Evolutionary conservation across 257 asterid genomes (phyloP).

Genomic region (Catharanthus roseus): DNA sequence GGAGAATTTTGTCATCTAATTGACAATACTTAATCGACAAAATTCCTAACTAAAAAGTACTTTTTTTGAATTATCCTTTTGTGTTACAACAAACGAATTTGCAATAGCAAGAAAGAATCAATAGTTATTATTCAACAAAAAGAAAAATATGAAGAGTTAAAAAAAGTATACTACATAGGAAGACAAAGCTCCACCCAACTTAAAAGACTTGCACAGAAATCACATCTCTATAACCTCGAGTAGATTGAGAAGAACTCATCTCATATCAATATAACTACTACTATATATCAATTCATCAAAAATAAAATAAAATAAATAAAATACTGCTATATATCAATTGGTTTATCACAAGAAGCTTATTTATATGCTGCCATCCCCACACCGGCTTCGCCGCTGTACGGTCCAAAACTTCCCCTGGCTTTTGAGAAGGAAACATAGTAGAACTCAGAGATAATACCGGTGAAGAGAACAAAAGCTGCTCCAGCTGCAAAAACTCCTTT

Average conservation of each 20-base stretch:
- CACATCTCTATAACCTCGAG: conserved; percentile 12
- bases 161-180: conserved; percentile 2
- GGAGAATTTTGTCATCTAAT: too few relatives aligned
- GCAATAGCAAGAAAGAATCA: conserved; percentile 15
- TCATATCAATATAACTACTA: not conserved
- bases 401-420: conserved; percentile 37
- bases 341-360: conserved; percentile 23
- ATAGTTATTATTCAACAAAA: too few relatives aligned
- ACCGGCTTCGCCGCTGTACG: conserved; percentile 55
- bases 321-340: too few relatives aligned
- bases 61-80: too few relatives aligned
- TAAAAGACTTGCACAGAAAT: conserved; percentile 21
- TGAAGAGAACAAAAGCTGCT: conserved; percentile 72
- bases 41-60: too few relatives aligned
- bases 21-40: too few relatives aligned
- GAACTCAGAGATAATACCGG: conserved; percentile 63
- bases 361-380: conserved; percentile 70
- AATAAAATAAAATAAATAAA: too few relatives aligned
- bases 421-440: conserved; percentile 57
- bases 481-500: conserved; percentile 96
- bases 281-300: conserved; percentile 11
- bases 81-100: too few relatives aligned
- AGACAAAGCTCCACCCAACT: conserved; percentile 20
- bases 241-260: conserved; percentile 3
- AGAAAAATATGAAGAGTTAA: too few relatives aligned